A percentile compares a stretch with the other conserved stretches of the same genome.
Conservation (phyloP, 2,329 filamentous ascomycete genomes). For the Aureobasidium pullulans region DNA sequence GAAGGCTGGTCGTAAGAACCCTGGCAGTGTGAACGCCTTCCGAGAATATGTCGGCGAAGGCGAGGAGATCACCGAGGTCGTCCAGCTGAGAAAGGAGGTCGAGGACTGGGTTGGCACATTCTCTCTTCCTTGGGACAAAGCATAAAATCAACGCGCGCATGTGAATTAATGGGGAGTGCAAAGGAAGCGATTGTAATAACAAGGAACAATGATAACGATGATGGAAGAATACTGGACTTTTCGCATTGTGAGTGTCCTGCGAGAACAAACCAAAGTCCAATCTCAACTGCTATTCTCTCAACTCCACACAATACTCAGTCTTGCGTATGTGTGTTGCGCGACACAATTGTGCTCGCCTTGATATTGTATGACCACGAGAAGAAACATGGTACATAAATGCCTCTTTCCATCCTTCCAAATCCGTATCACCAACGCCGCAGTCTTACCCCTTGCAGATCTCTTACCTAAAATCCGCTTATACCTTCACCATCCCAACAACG, state of each 20-base stretch:
- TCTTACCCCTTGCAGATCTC: neutral
- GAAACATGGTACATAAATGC: neutral
- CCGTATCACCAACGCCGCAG: neutral
- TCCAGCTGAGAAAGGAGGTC: conserved; percentile 67
- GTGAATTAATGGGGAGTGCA: neutral
- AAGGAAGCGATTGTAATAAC: neutral
- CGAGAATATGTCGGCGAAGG: conserved; percentile 61
- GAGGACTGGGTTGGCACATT: conserved; percentile 72
- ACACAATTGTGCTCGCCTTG: neutral
- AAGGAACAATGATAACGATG: conserved; percentile 9
- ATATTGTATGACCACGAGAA: neutral
- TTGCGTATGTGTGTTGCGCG: no score
- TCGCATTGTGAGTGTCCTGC: neutral
- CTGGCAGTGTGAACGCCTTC: conserved; percentile 59
- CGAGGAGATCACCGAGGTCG: conserved; percentile 61
- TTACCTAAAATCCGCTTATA: neutral
- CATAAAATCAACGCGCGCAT: neutral
- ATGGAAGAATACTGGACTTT: neutral
- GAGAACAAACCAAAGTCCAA: neutral
- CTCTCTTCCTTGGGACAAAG: conserved; percentile 57
- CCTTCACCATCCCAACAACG: neutral
- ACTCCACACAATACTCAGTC: neutral
- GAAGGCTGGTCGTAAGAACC: conserved; percentile 58
- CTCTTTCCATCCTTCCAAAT: neutral
- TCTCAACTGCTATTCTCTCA: neutral